Evolutionary conservation across 2,329 filamentous ascomycete genomes (phyloP).

Genomic region (Mycosphaerella arachidis): DNA sequence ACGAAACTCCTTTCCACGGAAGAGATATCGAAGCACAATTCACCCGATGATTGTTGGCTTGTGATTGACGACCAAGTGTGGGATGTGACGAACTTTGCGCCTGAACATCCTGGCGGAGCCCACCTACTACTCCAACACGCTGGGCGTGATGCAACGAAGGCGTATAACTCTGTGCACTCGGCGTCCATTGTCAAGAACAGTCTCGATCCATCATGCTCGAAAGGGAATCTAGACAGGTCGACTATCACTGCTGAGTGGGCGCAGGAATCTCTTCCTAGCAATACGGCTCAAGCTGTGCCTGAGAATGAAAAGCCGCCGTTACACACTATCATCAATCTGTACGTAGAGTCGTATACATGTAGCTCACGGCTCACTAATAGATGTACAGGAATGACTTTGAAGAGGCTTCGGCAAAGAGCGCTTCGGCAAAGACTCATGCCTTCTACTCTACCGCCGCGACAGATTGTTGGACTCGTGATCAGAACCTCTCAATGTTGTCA

Average conservation of each 20-base stretch:
- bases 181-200: slow-evolving; percentile 37
- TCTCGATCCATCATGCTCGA: slow-evolving; percentile 39
- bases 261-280: slow-evolving; percentile 3
- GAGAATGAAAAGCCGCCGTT: slow-evolving; percentile 40
- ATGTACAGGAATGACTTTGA: slow-evolving; percentile 22
- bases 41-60: slow-evolving; percentile 50
- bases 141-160: slow-evolving; percentile 50
- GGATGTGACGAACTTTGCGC: slow-evolving; percentile 60
- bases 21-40: slow-evolving; percentile 21
- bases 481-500: slow-evolving; percentile 19
- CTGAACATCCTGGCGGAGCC: slow-evolving; percentile 55
- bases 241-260: slow-evolving; percentile 20
- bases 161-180: slow-evolving; percentile 51
- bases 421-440: slow-evolving; percentile 22
- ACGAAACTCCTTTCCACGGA: slow-evolving; percentile 10
- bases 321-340: slow-evolving; percentile 41
- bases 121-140: slow-evolving; percentile 48
- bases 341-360: slow-evolving; percentile 6
- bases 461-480: slow-evolving; percentile 23
- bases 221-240: slow-evolving; percentile 31
- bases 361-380: slow-evolving; percentile 8
- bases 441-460: slow-evolving; percentile 25
- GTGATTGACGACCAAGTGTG: slow-evolving; percentile 62
- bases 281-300: slow-evolving; percentile 13
- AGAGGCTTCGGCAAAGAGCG: slow-evolving; percentile 14